phyloP scores from a whole-genome alignment of 2,329 filamentous ascomycete genomes.

The Diaporthe batatas region DNA sequence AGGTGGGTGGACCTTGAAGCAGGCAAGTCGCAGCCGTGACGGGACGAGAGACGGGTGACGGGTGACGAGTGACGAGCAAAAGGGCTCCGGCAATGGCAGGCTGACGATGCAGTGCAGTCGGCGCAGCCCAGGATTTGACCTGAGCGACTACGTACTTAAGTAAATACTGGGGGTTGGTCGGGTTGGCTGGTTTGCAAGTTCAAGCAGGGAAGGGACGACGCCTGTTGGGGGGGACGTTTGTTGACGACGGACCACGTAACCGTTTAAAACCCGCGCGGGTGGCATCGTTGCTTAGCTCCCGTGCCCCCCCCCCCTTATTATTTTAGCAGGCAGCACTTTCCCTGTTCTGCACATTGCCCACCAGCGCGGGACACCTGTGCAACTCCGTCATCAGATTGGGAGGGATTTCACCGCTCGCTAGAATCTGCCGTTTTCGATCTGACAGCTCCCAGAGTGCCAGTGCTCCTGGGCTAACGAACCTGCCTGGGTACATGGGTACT shows the following conservation, averaged over 20 bases:
- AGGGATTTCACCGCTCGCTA: constrained; percentile 22
- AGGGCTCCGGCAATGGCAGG: background rate
- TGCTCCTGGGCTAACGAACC: background rate
- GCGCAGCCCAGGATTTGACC: constrained; percentile 5
- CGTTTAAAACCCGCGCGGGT: constrained; percentile 28
- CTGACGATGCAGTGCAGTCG: constrained; percentile 5
- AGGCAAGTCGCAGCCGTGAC: background rate
- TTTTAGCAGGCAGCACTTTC: constrained; percentile 8
- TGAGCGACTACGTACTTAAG: constrained; percentile 11
- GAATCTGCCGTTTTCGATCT: constrained; percentile 18
- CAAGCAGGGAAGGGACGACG: constrained; percentile 28
- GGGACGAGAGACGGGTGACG: background rate
- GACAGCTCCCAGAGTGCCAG: constrained; percentile 12
- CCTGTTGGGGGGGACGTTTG: constrained; percentile 9
- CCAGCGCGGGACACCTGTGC: constrained; percentile 1
- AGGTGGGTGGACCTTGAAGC: background rate
- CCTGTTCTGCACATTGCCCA: constrained; percentile 10
- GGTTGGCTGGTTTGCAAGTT: background rate
- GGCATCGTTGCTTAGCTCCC: constrained; percentile 29
- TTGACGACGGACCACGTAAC: constrained; percentile 31
- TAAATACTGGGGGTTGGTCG: constrained; percentile 21
- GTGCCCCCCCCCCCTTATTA: constrained; percentile 8
- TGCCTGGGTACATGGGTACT: too few species aligned
- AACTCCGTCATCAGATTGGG: constrained; percentile 1
- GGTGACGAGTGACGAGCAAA: background rate